A percentile compares a stretch with the other conserved stretches of the same genome.
Conservation (phyloP, 768 basidiomycete species). For the Hygrophorus pudorinus region DNA sequence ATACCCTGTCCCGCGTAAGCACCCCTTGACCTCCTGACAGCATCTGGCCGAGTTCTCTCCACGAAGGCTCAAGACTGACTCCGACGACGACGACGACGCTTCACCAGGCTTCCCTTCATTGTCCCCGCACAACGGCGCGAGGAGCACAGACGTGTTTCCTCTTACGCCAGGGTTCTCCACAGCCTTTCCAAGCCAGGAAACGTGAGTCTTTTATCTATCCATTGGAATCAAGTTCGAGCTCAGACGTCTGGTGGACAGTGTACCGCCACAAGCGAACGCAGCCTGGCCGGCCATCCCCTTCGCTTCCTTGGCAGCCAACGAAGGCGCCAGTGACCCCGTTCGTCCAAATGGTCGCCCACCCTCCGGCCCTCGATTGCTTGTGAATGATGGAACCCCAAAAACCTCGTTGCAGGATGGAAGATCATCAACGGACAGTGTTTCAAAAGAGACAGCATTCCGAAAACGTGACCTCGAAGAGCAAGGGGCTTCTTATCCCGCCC, state of each 20-base stretch:
- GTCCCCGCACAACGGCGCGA: conserved; percentile 5
- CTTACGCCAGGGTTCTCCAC: conserved; percentile 22
- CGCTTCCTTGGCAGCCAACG: conserved; percentile 20
- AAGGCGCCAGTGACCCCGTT: conserved; percentile 13
- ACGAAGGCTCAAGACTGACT: conserved; percentile 31
- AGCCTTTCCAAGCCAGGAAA: background rate
- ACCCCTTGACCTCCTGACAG: conserved; percentile 20
- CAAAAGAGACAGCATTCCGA: conserved; percentile 32
- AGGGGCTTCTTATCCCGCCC: conserved; percentile 34
- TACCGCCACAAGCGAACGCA: conserved; percentile 9
- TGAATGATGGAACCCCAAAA: background rate
- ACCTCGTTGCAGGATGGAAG: conserved; percentile 8
- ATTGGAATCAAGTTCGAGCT: background rate
- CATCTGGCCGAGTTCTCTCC: conserved; percentile 62
- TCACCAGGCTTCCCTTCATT: background rate
- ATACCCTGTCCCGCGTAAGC: background rate
- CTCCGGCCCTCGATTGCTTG: conserved; percentile 45
- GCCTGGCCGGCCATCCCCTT: conserved; percentile 35
- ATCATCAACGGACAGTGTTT: conserved; percentile 10
- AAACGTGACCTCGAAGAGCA: conserved; percentile 45
- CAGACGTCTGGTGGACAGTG: conserved; percentile 1
- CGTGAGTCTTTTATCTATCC: background rate
- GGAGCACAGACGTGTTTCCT: conserved; percentile 23
- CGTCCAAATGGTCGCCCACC: conserved; percentile 35
- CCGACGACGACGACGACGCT: conserved; percentile 28